These are phyloP conservation scores for Myxozyma geophila DNA, from an alignment of 805 yeast genomes.

Conservation along the genomic window DNA sequence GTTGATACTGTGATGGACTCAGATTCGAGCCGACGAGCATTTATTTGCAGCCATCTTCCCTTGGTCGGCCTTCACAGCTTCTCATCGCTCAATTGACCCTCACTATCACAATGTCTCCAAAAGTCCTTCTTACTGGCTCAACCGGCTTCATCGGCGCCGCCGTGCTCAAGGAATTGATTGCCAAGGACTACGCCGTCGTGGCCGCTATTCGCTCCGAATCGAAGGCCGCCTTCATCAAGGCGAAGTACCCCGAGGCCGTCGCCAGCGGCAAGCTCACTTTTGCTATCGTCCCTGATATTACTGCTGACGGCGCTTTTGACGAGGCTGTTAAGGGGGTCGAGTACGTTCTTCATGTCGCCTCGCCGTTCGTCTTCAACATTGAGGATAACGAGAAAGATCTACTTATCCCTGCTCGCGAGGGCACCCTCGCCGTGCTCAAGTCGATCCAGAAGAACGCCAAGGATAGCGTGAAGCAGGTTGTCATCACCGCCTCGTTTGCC, in stretches of 20 bases:
- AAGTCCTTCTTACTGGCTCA: constrained; percentile 54
- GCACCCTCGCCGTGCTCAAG: constrained; percentile 51
- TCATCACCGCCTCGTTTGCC: constrained; percentile 55
- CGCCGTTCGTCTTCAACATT: constrained; percentile 30
- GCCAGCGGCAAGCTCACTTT: constrained; percentile 1
- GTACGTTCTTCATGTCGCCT: constrained; percentile 15
- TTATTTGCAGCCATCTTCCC: not conserved
- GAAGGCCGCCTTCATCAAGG: constrained; percentile 47
- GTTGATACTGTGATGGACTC: no score
- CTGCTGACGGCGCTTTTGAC: constrained; percentile 14
- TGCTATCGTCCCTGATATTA: constrained; percentile 16
- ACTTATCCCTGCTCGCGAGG: constrained; percentile 54
- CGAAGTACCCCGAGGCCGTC: constrained; percentile 41
- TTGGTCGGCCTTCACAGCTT: not conserved
- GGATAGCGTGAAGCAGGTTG: constrained; percentile 50
- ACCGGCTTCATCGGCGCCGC: constrained; percentile 58
- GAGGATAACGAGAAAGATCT: constrained; percentile 48
- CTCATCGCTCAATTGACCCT: not conserved
- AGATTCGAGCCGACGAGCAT: no score
- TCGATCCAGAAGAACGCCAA: constrained; percentile 47
- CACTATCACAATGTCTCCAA: constrained; percentile 9
- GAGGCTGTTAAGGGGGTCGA: constrained; percentile 13
- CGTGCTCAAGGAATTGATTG: constrained; percentile 48
- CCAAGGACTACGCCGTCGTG: constrained; percentile 50
- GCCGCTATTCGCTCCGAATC: constrained; percentile 53